A percentile compares a stretch with the other conserved stretches of the same genome.
Conservation (phyloP, 2,329 filamentous ascomycete genomes). For the Endocalyx cinctus region DNA sequence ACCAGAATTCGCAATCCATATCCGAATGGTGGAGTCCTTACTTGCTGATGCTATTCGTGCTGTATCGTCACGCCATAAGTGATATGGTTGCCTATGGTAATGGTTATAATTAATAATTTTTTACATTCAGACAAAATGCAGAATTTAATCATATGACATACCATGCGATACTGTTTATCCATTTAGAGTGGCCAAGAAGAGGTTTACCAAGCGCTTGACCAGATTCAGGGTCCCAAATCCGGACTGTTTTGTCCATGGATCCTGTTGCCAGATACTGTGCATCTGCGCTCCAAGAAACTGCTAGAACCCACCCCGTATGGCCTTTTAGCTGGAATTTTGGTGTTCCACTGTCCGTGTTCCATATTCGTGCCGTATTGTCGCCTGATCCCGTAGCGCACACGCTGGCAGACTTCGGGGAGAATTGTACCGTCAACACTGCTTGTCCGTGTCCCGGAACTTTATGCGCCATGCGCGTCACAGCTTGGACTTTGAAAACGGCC, state of each 20-base stretch:
- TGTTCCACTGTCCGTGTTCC: constrained; percentile 92
- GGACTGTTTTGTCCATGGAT: constrained; percentile 88
- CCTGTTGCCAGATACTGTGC: constrained; percentile 78
- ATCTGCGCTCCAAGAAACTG: constrained; percentile 82
- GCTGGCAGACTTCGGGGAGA: constrained; percentile 73
- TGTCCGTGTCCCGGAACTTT: constrained; percentile 88
- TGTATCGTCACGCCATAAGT: constrained; percentile 69
- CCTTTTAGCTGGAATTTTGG: constrained; percentile 81
- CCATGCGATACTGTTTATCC: constrained; percentile 83
- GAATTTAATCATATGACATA: too few species aligned
- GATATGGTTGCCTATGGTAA: constrained; percentile 96
- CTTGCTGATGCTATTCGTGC: constrained; percentile 80
- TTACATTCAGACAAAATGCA: too few species aligned
- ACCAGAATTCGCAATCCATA: constrained; percentile 80
- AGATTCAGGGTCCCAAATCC: constrained; percentile 81
- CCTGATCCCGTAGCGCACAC: constrained; percentile 84
- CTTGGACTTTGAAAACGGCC: constrained; percentile 88
- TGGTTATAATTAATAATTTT: too few species aligned
- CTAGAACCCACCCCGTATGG: constrained; percentile 86
- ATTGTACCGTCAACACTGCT: constrained; percentile 80
- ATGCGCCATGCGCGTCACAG: constrained; percentile 84
- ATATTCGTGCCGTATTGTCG: constrained; percentile 86
- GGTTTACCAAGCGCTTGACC: constrained; percentile 68
- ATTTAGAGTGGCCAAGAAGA: constrained; percentile 83
- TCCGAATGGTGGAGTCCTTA: constrained; percentile 81